A percentile compares a stretch with the other conserved stretches of the same genome.
Conservation (phyloP, 2,329 filamentous ascomycete genomes). For the Claviceps citrina region DNA sequence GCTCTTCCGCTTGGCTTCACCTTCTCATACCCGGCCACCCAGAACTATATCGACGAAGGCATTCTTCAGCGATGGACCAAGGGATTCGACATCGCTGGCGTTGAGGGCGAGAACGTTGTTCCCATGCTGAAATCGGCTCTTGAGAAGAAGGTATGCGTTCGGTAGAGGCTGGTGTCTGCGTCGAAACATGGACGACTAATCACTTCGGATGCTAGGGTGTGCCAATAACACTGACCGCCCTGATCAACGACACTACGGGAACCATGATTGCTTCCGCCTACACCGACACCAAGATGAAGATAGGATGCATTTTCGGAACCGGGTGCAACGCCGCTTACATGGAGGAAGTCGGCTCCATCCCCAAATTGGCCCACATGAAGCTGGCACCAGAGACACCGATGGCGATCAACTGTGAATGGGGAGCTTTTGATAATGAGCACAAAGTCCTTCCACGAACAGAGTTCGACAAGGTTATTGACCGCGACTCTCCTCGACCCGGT, state of each 20-base stretch:
- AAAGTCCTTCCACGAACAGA: constrained; percentile 69
- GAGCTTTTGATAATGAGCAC: constrained; percentile 90
- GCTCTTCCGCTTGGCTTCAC: constrained; percentile 79
- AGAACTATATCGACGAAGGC: constrained; percentile 86
- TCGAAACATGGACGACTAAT: background rate
- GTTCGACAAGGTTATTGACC: constrained; percentile 79
- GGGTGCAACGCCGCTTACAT: constrained; percentile 98
- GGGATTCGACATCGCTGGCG: constrained; percentile 84
- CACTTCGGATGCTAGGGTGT: constrained; percentile 41
- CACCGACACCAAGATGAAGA: constrained; percentile 83
- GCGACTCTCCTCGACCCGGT: constrained; percentile 78
- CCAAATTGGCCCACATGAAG: constrained; percentile 85
- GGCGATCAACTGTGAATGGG: constrained; percentile 97
- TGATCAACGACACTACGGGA: constrained; percentile 97
- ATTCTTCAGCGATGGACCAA: constrained; percentile 94
- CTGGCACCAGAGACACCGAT: constrained; percentile 71
- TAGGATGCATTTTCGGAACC: constrained; percentile 96
- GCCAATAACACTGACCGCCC: constrained; percentile 78
- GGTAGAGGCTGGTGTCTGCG: background rate
- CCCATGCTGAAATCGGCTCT: constrained; percentile 74
- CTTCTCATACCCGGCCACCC: constrained; percentile 87
- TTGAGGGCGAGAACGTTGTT: constrained; percentile 82
- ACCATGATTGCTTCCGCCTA: constrained; percentile 94
- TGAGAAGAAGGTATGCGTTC: constrained; percentile 30
- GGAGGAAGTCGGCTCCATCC: constrained; percentile 80